Evolutionary conservation across 1,139 yeast genomes (phyloP), one percentile per base, ranked within the genome.

Genomic region (Suhomyces coccinellae): DNA sequence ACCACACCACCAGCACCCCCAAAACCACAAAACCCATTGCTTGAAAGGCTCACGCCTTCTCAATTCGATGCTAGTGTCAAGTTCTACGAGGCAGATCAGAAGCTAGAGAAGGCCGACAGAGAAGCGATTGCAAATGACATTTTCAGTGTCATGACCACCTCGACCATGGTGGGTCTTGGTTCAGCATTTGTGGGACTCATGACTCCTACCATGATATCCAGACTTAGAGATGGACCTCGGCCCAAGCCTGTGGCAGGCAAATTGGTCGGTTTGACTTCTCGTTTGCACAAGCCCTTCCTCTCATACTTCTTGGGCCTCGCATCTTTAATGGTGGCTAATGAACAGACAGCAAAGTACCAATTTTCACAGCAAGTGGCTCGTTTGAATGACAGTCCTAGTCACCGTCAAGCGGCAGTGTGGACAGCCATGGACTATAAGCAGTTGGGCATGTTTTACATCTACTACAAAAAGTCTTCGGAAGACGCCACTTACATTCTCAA

Each of bases 11-110:
- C 15, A 4, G 24, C 24, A 24, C 20, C 40, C n/a, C 15, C 40
- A 17, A 26, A 12, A n/a, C 30, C 22, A 12, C 52, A 54, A 37
- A 66, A 67, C 41, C 73, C 73, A 1, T 55, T 67, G 31, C 49
- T 59, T 17, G 59, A 62, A 22, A 59, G 53, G 46, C 59, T 69
- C 20, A 59, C 69, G 8, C 71, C 73, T 1, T 54, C 60, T 12
- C 74, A 73, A 51, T 67, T 71, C 55, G 57, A 69, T 32, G 71
- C 73, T 17, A 62, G 69, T 46, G 66, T 72, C 31, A 54, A 61
- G 33, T 74, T 74, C 52, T 73, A 72, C 51, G 75, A 73, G 49
- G 77, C 77, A 1, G 79, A 74, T 53, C 68, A 63, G 35, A 47
- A 57, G 33, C 60, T 74, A 41, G 57, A 59, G 13, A 52, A 51